phyloP scores from a whole-genome alignment of 805 yeast genomes.

The Schwanniomyces vanrijiae region DNA sequence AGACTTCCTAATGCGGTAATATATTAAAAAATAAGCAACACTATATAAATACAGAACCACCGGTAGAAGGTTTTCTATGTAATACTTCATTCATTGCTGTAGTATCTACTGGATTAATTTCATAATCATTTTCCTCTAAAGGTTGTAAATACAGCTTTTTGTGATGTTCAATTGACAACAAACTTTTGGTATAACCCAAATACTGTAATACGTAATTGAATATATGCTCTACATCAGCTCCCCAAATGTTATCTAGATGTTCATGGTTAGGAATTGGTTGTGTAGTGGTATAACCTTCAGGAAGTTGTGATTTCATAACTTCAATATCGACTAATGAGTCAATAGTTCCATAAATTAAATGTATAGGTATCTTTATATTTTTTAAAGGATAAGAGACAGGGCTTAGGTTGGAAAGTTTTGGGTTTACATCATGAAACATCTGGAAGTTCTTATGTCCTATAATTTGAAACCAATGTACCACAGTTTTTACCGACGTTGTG shows the following conservation, averaged over 20 bases:
- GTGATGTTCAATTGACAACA: background rate
- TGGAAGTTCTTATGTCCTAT: slow-evolving; percentile 76
- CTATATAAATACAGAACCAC: slow-evolving; percentile 12
- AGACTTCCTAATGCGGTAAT: slow-evolving; percentile 2
- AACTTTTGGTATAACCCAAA: slow-evolving; percentile 12
- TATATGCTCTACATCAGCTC: slow-evolving; percentile 52
- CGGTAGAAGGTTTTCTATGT: slow-evolving; percentile 15
- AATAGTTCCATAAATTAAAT: slow-evolving; percentile 71
- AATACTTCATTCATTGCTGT: slow-evolving; percentile 3
- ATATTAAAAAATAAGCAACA: background rate
- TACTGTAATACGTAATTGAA: slow-evolving; percentile 30
- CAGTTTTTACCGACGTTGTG: slow-evolving; percentile 85
- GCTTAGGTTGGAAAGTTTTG: slow-evolving; percentile 21
- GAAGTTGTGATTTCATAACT: slow-evolving; percentile 68
- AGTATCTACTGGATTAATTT: background rate
- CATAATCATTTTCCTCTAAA: slow-evolving; percentile 2
- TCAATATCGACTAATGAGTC: slow-evolving; percentile 89
- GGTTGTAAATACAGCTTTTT: slow-evolving; percentile 2
- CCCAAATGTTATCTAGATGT: slow-evolving; percentile 92
- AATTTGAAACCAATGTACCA: slow-evolving; percentile 96
- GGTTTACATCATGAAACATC: slow-evolving; percentile 71
- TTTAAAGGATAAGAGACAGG: slow-evolving; percentile 41
- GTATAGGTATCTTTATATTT: slow-evolving; percentile 60
- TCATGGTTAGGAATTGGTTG: slow-evolving; percentile 71
- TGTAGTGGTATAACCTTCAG: slow-evolving; percentile 47